Evolutionary conservation across 192 early-diverging fungal species (phyloP), one percentile per base, ranked within the genome.

Genomic region (Coemansia sp.): DNA sequence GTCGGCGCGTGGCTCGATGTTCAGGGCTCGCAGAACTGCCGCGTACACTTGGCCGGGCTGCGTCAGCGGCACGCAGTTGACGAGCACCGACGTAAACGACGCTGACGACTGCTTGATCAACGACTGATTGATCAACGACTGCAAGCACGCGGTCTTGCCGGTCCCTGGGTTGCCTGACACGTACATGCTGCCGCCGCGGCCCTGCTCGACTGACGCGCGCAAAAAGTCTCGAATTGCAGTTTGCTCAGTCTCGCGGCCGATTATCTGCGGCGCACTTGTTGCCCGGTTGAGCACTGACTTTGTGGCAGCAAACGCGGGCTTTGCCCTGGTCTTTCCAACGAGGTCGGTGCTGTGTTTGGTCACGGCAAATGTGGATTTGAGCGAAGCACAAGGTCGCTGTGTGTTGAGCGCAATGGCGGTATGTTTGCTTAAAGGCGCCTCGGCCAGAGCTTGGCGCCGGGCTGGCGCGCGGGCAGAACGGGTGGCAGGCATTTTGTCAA

Each of bases 131-230:
- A 89, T 77, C 61, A 87, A 82, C 1, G 75, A 63, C 10, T 72
- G 75, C 23, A 94, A 57, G 25, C 93, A 84, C 2, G 94, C 95
- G 8, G 93, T 98, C 77, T 98, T 98, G 40, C 96, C 96, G 19
- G 96, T 97, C 4, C 96, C 96, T 0, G 96, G 96, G 46, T 85
- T 86, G 1, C 96, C 96, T 6, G 91, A 90, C 14, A 98, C 87
- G 70, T 97, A 98, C 31, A 92, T 74, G 54, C 86, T 89, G 7
- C 86, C 89, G 25, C 79, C 74, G 25, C 65, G 63, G 25, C 58
- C 62, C 19, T 61, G 23, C 50, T 73, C 74, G 37, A 82, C 68
- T 12, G 79, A 75, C 2, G 31, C 37, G 6, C 51, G 48, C 7
- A 82, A 65, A 37, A 82, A 82, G 22, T 56, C 23, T 17, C 67